Evolutionary conservation across 345 rosid species (phyloP).

Genomic region (Eutrema heterophyllum): DNA sequence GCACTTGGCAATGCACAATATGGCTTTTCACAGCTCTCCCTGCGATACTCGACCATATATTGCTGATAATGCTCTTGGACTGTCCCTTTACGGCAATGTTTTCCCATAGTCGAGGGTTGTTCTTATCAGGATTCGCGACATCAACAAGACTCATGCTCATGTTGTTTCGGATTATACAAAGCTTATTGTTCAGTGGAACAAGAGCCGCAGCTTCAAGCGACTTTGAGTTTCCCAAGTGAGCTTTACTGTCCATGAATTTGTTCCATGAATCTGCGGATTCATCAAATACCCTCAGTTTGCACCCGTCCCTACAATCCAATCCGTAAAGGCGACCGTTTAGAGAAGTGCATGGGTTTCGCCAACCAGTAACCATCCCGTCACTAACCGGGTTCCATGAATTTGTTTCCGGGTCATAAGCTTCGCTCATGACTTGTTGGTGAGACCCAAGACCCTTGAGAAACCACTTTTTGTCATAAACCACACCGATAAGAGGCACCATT

Average conservation of each 20-base stretch:
- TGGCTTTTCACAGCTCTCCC: slow-evolving; percentile 87
- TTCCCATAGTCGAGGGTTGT: slow-evolving; percentile 78
- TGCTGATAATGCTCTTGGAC: slow-evolving; percentile 69
- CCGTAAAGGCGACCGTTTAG: slow-evolving; percentile 78
- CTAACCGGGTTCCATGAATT: slow-evolving; percentile 68
- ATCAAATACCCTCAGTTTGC: slow-evolving; percentile 81
- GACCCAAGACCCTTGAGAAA: slow-evolving; percentile 88
- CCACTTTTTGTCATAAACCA: slow-evolving; percentile 85
- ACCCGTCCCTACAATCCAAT: slow-evolving; percentile 86
- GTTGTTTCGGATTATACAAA: slow-evolving; percentile 90
- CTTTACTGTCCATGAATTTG: slow-evolving; percentile 81
- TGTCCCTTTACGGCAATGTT: slow-evolving; percentile 79
- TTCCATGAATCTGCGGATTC: slow-evolving; percentile 72
- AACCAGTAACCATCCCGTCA: slow-evolving; percentile 87
- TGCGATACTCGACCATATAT: slow-evolving; percentile 87
- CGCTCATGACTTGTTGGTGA: slow-evolving; percentile 85
- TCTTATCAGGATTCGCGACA: slow-evolving; percentile 70
- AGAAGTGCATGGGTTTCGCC: slow-evolving; percentile 84
- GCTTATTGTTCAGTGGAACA: slow-evolving; percentile 75
- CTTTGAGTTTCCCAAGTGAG: slow-evolving; percentile 77
- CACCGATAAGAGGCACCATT: slow-evolving; percentile 95
- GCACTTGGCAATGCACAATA: slow-evolving; percentile 92
- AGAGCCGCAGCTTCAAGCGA: slow-evolving; percentile 93
- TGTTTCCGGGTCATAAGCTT: slow-evolving; percentile 75
- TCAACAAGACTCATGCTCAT: slow-evolving; percentile 94